Conservation (phyloP, 192 early-diverging fungal genomes). For the Dimargaris cristalligena region DNA sequence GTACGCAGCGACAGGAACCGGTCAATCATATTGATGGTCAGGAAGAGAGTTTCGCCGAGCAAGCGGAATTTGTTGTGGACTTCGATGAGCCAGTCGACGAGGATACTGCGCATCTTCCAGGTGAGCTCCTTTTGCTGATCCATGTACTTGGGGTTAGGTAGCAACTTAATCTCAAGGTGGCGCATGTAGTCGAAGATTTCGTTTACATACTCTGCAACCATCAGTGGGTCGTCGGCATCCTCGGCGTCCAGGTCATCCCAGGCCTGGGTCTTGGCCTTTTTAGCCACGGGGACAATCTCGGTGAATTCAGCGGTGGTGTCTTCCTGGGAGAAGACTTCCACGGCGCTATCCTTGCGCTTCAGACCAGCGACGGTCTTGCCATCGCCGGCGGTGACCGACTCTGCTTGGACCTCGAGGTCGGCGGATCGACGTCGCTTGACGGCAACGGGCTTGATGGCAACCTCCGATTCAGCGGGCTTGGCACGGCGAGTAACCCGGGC, state of each 20-base stretch:
- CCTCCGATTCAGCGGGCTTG: neutral
- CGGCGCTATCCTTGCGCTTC: neutral
- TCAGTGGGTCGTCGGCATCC: constrained; percentile 67
- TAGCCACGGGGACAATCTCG: neutral
- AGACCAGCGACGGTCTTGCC: neutral
- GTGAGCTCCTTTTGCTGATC: constrained; percentile 63
- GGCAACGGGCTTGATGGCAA: no score
- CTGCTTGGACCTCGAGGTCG: no score
- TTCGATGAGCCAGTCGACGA: constrained; percentile 94
- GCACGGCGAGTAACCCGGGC: neutral
- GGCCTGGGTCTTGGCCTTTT: constrained; percentile 16
- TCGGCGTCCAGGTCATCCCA: constrained; percentile 70
- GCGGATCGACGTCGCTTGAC: no score
- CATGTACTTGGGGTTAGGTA: constrained; percentile 75
- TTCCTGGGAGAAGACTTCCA: no score
- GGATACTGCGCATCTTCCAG: constrained; percentile 83
- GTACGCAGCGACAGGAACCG: constrained; percentile 76
- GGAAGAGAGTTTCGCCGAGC: constrained; percentile 84
- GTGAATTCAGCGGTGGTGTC: neutral
- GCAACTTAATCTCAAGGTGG: constrained; percentile 49
- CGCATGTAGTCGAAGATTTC: constrained; percentile 88
- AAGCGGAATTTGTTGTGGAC: constrained; percentile 80
- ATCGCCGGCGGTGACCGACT: no score
- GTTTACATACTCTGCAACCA: constrained; percentile 81
- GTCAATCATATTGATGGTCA: constrained; percentile 88